phyloP scores from a whole-genome alignment of 208 protist genomes.

The Porcisia hertigi region DNA sequence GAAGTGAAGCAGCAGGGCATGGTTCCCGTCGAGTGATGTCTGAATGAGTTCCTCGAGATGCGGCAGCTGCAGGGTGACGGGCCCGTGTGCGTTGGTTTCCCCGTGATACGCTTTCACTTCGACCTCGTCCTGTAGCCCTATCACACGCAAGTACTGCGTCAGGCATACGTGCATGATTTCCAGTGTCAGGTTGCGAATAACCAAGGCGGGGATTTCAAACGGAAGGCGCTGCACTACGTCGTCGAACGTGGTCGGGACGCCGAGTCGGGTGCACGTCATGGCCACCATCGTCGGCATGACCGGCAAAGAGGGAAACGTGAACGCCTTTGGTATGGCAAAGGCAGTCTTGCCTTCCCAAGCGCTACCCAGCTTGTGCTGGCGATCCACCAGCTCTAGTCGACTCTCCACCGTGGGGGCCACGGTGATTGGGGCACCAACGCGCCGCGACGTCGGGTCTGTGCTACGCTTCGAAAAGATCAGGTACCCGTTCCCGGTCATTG shows the following conservation, averaged over 20 bases:
- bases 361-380: constrained; percentile 41
- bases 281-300: constrained; percentile 82
- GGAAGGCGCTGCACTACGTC: constrained; percentile 76
- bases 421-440: constrained; percentile 57
- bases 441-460: constrained; percentile 13
- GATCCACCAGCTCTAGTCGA: constrained; percentile 61
- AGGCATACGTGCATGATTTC: constrained; percentile 78
- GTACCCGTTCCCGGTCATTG: constrained; percentile 87
- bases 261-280: constrained; percentile 68
- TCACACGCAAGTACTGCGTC: constrained; percentile 55
- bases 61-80: constrained; percentile 34
- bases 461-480: constrained; percentile 77
- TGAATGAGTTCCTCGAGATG: constrained; percentile 60
- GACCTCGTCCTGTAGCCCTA: constrained; percentile 36
- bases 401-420: constrained; percentile 65
- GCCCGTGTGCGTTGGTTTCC: constrained; percentile 41
- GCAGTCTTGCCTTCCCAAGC: constrained; percentile 16
- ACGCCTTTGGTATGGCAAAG: constrained; percentile 32
- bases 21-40: constrained; percentile 27
- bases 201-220: constrained; percentile 72
- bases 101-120: constrained; percentile 60
- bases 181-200: constrained; percentile 78
- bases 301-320: constrained; percentile 68
- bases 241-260: constrained; percentile 67
- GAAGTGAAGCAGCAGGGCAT: constrained; percentile 66